Evolutionary conservation across 768 basidiomycete genomes (phyloP).

Genomic region (Mycena polygramma): DNA sequence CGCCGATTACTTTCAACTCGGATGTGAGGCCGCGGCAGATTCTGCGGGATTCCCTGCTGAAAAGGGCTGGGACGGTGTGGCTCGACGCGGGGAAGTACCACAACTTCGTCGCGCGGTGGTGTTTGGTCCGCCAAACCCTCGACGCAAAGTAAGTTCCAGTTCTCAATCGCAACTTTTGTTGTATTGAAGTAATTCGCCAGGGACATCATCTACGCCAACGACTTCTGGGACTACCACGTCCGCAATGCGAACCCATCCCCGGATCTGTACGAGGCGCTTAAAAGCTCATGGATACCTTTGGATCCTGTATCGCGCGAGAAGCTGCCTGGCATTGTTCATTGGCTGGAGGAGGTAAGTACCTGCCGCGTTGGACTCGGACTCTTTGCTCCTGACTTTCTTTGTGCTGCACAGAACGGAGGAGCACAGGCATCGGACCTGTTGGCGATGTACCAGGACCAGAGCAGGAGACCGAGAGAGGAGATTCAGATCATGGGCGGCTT

Average conservation of each 20-base stretch:
- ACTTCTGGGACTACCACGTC: slow-evolving; percentile 22
- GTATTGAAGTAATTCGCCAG: background rate
- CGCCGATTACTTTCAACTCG: background rate
- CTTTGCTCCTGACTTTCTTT: background rate
- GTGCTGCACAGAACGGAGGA: background rate
- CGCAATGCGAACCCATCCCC: background rate
- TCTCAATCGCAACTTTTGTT: background rate
- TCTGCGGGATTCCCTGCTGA: background rate
- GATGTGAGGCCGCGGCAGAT: background rate
- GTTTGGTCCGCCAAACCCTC: background rate
- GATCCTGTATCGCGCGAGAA: slow-evolving; percentile 6
- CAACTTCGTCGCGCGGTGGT: slow-evolving; percentile 10
- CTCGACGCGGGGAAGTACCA: slow-evolving; percentile 13
- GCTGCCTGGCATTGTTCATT: background rate
- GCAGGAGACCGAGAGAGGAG: background rate
- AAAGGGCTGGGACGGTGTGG: background rate
- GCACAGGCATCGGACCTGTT: slow-evolving; percentile 10
- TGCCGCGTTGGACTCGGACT: background rate
- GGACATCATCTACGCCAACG: slow-evolving; percentile 2
- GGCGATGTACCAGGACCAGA: background rate
- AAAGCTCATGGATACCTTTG: background rate
- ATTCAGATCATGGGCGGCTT: slow-evolving; percentile 11
- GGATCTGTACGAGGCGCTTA: slow-evolving; percentile 13
- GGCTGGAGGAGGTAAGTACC: slow-evolving; percentile 12
- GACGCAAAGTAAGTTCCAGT: slow-evolving; percentile 6